phyloP scores from a whole-genome alignment of 1,139 yeast species.

The Kazachstania sp. region DNA sequence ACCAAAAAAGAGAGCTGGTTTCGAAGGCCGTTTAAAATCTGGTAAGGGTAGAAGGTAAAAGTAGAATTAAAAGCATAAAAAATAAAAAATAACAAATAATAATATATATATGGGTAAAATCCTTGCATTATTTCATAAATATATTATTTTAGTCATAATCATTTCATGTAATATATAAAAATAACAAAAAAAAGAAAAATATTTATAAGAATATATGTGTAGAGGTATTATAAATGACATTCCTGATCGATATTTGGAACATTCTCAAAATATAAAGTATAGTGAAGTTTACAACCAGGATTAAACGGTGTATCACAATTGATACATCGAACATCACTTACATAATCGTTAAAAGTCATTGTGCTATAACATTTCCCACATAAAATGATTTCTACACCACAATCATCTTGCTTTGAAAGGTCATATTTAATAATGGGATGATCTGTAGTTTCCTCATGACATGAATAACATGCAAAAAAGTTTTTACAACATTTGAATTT shows the following conservation, averaged over 20 bases:
- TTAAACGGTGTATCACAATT: constrained; percentile 22
- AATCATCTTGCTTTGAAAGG: neutral
- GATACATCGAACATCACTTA: constrained; percentile 13
- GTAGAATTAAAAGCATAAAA: neutral
- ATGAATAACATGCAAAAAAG: constrained; percentile 26
- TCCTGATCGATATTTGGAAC: neutral
- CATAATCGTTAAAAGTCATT: constrained; percentile 24
- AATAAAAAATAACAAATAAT: neutral
- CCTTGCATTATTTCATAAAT: no score
- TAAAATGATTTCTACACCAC: constrained; percentile 13
- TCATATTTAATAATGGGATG: neutral
- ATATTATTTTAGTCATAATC: neutral
- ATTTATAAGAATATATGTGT: neutral
- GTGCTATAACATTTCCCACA: constrained; percentile 27
- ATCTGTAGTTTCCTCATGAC: constrained; percentile 20
- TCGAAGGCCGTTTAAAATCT: constrained; percentile 37
- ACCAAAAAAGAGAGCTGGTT: constrained; percentile 39
- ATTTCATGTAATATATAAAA: constrained; percentile 2
- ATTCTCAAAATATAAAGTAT: constrained; percentile 22
- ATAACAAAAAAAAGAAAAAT: neutral
- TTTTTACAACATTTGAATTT: constrained; percentile 27
- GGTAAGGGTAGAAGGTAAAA: constrained; percentile 12
- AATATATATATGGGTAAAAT: neutral
- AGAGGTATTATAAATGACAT: neutral
- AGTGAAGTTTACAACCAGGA: constrained; percentile 28